Percentiles rank a stretch among this genome's conserved stretches.
phyloP scores from a whole-genome alignment of 257 asterid species.

The Solanum neorickii region DNA sequence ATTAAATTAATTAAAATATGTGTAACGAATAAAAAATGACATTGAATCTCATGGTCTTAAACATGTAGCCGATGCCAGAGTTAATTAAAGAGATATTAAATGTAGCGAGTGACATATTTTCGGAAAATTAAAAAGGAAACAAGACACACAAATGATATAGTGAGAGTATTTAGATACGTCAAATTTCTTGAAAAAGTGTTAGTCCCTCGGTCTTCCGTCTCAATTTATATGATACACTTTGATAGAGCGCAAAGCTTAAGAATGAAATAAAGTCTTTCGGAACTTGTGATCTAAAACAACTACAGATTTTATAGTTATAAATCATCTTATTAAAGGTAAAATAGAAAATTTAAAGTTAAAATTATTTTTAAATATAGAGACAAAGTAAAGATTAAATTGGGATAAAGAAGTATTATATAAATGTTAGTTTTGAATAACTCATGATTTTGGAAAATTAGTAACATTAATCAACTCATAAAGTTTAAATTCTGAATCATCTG shows the following conservation, averaged over 20 bases:
- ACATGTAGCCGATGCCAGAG: no score
- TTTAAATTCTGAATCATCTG: not conserved
- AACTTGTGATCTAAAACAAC: not conserved
- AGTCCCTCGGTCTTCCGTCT: not conserved
- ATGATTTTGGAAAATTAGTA: not conserved
- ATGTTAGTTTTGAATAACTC: not conserved
- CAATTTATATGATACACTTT: not conserved
- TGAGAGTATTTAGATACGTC: not conserved
- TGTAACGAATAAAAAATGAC: no score
- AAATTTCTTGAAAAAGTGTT: not conserved
- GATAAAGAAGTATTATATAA: not conserved
- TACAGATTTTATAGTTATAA: not conserved
- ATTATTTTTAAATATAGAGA: not conserved
- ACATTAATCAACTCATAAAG: not conserved
- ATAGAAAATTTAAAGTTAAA: not conserved
- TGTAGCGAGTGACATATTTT: not conserved
- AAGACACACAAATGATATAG: not conserved
- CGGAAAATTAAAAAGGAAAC: not conserved
- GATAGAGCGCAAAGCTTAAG: not conserved
- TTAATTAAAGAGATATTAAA: not conserved
- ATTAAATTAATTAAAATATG: not conserved
- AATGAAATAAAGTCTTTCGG: not conserved
- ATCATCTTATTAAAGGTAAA: not conserved
- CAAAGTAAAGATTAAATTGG: not conserved
- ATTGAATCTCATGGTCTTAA: not conserved